phyloP scores from a whole-genome alignment of 2,329 filamentous ascomycete genomes.

The Cladosporium sp. region DNA sequence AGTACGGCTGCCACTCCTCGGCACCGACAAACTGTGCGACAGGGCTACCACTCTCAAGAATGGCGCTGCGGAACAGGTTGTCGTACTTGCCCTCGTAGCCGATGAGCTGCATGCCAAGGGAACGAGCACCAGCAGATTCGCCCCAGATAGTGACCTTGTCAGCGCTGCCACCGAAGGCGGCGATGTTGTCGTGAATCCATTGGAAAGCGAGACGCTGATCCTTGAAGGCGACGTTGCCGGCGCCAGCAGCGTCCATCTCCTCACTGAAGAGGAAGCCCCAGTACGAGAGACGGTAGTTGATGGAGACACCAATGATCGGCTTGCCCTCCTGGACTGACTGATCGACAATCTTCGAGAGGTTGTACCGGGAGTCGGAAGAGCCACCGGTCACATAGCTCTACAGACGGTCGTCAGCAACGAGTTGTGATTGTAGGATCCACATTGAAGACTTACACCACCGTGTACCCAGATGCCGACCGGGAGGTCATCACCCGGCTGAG shows the following conservation, averaged over 20 bases:
- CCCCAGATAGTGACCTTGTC: constrained; percentile 73
- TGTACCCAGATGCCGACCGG: constrained; percentile 57
- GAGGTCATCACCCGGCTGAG: constrained; percentile 34
- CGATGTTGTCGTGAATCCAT: constrained; percentile 41
- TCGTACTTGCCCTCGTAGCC: constrained; percentile 35
- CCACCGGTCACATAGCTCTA: constrained; percentile 5
- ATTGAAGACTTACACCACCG: constrained; percentile 42
- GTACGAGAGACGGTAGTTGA: constrained; percentile 52
- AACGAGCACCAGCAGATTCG: constrained; percentile 55
- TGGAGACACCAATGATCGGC: constrained; percentile 51
- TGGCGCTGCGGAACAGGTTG: constrained; percentile 37
- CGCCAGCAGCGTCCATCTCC: constrained; percentile 3
- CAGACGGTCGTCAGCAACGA: background rate
- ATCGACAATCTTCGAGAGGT: constrained; percentile 54
- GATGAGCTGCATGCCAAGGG: constrained; percentile 25
- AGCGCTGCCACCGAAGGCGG: constrained; percentile 61
- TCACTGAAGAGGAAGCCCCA: constrained; percentile 9
- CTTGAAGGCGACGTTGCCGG: constrained; percentile 26
- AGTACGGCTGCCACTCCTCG: constrained; percentile 46
- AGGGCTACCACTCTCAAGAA: constrained; percentile 33
- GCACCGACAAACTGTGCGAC: constrained; percentile 1
- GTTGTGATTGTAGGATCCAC: background rate
- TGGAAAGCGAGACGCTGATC: constrained; percentile 17
- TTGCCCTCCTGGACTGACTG: constrained; percentile 50
- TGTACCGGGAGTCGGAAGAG: constrained; percentile 41